Evolutionary conservation across 768 basidiomycete genomes (phyloP).

Genomic region (Tulasnella sp.): DNA sequence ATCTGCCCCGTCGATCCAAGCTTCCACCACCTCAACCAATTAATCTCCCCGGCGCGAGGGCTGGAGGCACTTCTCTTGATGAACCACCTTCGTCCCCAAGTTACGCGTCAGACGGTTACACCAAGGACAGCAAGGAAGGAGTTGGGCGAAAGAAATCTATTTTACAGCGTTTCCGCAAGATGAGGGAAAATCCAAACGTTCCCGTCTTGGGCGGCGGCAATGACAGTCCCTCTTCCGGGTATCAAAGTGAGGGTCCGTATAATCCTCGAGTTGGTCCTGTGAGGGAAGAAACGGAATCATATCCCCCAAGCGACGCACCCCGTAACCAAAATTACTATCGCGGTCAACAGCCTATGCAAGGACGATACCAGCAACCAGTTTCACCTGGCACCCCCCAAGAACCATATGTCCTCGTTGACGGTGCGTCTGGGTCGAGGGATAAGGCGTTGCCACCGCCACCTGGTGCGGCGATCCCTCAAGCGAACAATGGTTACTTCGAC

Average conservation of each 20-base stretch:
- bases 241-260: not conserved
- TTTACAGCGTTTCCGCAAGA: constrained; percentile 86
- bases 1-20: constrained; percentile 27
- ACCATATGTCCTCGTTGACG: constrained; percentile 67
- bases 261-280: not conserved
- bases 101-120: constrained; percentile 39
- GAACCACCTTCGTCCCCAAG: constrained; percentile 47
- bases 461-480: constrained; percentile 42
- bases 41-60: constrained; percentile 59
- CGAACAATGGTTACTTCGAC: constrained; percentile 57
- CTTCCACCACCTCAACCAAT: constrained; percentile 82
- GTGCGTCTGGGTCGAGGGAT: constrained; percentile 45
- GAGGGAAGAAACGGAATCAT: not conserved
- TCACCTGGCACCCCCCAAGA: not conserved
- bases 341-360: constrained; percentile 40
- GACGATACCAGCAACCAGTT: constrained; percentile 44
- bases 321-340: constrained; percentile 7
- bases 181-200: constrained; percentile 84
- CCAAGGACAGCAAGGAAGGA: constrained; percentile 50
- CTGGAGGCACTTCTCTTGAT: constrained; percentile 44
- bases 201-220: constrained; percentile 57
- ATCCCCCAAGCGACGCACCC: not conserved
- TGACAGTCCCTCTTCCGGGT: constrained; percentile 48
- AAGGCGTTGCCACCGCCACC: constrained; percentile 61
- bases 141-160: constrained; percentile 76